Evolutionary conservation across 1,284 basidiomycete species (phyloP).

Genomic region (Neonothopanus nambi): DNA sequence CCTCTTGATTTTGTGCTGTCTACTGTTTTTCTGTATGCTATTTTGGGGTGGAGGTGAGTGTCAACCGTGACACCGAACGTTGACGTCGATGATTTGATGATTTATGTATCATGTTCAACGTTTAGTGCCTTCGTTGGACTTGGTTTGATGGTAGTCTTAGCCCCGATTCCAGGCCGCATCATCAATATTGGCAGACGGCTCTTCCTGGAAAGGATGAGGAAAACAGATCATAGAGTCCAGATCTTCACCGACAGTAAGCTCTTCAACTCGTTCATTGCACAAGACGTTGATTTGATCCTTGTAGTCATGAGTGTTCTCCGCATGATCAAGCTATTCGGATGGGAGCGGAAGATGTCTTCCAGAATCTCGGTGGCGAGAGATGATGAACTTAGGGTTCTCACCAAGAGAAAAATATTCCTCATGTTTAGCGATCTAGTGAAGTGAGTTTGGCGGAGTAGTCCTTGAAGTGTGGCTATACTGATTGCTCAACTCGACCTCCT

Average conservation of each 20-base stretch:
- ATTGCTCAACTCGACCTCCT: too few relatives aligned
- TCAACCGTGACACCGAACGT: neutral
- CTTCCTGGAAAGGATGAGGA: constrained; percentile 1
- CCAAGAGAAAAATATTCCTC: constrained; percentile 41
- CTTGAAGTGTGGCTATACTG: too few relatives aligned
- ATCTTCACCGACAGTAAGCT: constrained; percentile 27
- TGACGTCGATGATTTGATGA: too few relatives aligned
- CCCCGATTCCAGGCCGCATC: neutral
- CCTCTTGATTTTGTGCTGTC: constrained; percentile 3
- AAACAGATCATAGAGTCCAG: constrained; percentile 6
- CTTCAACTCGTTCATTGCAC: constrained; percentile 29
- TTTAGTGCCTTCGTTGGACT: constrained; percentile 7
- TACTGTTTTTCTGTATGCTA: neutral
- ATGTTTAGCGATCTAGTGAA: constrained; percentile 20
- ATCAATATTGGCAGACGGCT: constrained; percentile 1
- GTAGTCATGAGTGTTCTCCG: constrained; percentile 33
- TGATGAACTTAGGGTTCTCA: constrained; percentile 52
- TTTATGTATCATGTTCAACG: too few relatives aligned
- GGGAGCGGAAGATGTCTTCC: constrained; percentile 57
- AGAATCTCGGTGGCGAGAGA: constrained; percentile 53
- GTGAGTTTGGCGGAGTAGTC: too few relatives aligned
- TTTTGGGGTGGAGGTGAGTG: constrained; percentile 7
- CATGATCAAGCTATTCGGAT: constrained; percentile 74
- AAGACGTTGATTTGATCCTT: too few relatives aligned
- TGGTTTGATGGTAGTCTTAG: neutral